Conservation (phyloP, 305 asterid species). For the Fraxinus xanthoxyloides region DNA sequence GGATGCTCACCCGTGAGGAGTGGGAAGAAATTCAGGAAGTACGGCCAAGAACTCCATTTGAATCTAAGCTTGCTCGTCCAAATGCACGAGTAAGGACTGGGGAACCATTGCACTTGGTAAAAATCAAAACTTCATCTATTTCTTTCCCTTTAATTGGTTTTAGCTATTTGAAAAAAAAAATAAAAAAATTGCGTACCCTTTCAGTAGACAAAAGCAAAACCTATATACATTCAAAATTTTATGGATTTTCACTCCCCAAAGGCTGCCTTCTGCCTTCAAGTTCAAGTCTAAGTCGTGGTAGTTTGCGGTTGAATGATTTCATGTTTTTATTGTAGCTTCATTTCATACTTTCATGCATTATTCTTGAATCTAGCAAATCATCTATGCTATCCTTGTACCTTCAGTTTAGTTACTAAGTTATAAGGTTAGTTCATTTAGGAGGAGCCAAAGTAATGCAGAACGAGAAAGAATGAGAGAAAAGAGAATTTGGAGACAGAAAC, state of each 20-base stretch:
- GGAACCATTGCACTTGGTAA: slow-evolving; percentile 67
- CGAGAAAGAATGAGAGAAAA: neutral
- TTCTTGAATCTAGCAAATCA: neutral
- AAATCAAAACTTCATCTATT: neutral
- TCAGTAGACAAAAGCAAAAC: neutral
- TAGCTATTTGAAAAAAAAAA: neutral
- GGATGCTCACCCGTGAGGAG: slow-evolving; percentile 91
- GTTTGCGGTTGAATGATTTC: neutral
- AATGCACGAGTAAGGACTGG: slow-evolving; percentile 83
- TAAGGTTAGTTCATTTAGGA: neutral
- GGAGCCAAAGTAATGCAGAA: neutral
- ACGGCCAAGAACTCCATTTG: slow-evolving; percentile 87
- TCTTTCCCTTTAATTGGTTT: neutral
- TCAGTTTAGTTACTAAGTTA: neutral
- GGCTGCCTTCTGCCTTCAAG: neutral
- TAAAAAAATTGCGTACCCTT: neutral
- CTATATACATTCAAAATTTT: neutral
- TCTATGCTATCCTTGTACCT: neutral
- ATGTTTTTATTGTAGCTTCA: neutral
- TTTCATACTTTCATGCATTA: neutral
- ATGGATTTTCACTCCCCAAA: neutral
- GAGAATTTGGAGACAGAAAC: neutral
- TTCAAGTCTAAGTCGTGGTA: neutral
- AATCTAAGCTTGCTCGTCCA: slow-evolving; percentile 81
- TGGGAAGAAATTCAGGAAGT: slow-evolving; percentile 78